Conservation (phyloP, 1,139 yeast species). For the Nematodospora anomalae region DNA sequence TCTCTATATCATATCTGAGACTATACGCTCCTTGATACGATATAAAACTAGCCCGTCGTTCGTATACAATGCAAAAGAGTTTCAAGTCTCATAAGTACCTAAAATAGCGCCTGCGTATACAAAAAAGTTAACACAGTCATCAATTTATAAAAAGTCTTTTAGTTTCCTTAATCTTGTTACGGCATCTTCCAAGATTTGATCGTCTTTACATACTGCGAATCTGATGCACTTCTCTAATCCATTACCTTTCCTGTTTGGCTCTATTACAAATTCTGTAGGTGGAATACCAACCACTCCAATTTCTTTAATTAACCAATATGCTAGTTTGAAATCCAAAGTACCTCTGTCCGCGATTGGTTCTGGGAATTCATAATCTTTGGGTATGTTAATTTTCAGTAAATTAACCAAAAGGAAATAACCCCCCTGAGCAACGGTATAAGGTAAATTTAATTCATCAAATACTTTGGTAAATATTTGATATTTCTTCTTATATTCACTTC, state of each 20-base stretch:
- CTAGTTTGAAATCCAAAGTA: slow-evolving; percentile 82
- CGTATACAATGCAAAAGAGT: no score
- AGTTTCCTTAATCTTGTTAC: slow-evolving; percentile 70
- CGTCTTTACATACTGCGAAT: slow-evolving; percentile 96
- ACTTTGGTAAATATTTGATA: slow-evolving; percentile 69
- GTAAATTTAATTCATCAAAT: slow-evolving; percentile 83
- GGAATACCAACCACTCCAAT: slow-evolving; percentile 96
- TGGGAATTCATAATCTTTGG: slow-evolving; percentile 71
- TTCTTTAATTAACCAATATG: slow-evolving; percentile 91
- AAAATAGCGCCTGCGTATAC: no score
- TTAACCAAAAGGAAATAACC: slow-evolving; percentile 91
- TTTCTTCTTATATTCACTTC: slow-evolving; percentile 65
- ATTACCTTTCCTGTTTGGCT: slow-evolving; percentile 58
- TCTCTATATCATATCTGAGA: no score
- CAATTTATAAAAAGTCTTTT: slow-evolving; percentile 54
- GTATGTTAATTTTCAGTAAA: slow-evolving; percentile 77
- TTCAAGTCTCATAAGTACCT: no score
- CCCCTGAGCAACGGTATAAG: slow-evolving; percentile 89
- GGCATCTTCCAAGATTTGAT: slow-evolving; percentile 74
- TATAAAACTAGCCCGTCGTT: no score
- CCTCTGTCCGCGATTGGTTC: slow-evolving; percentile 58
- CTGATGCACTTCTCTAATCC: slow-evolving; percentile 83
- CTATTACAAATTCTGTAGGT: slow-evolving; percentile 84
- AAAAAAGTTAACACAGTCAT: no score
- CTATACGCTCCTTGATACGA: no score